Base-by-base conservation (phyloP, 1,284 basidiomycete genomes). In the Papiliotrema fonsecae region DNA sequence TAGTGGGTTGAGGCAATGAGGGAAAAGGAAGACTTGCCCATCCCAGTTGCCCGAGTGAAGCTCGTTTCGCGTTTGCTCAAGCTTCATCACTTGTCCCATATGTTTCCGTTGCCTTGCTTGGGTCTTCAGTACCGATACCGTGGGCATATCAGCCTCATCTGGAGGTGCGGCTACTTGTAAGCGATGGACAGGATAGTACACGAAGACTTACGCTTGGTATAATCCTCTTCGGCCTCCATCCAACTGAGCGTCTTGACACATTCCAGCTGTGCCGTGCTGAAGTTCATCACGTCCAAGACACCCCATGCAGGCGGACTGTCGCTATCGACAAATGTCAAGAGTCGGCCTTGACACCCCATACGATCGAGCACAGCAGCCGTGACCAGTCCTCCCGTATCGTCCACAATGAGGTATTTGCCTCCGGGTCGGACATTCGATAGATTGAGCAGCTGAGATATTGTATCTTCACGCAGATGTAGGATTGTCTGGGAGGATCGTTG, bases 281-380 rank as follows among this genome's bases (percentile, higher is more conserved):
- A 89, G 70, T 97, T 97, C 87, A 96, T 90, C 47, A 85, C 78
- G 2, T 80, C 77, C 65, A 94, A 73, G 19, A 93, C 81, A 32
- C 90, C 89, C 69, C 92, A 91, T 31, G 90, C 85, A 10, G 96
- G 94, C 6, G 94, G 92, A 3, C 87, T 90, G 64, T 97, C 94
- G 28, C 85, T 82, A 58, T 96, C 90, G 62, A 86, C 90, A 62
- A 98, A 84, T 2, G 87, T 82, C 50, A 97, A 77, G 19, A 98
- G 75, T 45, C 83, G 80, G 4, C 93, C 93, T 61, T 84, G 75
- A 30, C 88, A 88, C 66, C 87, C 92, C 75, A 96, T 79, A 36
- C 91, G 78, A 56, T 94, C 90, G 16, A 97, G 69, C 30, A 92
- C 79, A 2, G 85, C 86, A 0, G 88, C 83, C 0, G 93, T 87